Percentiles rank a stretch among this genome's conserved stretches.
phyloP scores from a whole-genome alignment of 345 rosid species.

The Arabis hirsuta region DNA sequence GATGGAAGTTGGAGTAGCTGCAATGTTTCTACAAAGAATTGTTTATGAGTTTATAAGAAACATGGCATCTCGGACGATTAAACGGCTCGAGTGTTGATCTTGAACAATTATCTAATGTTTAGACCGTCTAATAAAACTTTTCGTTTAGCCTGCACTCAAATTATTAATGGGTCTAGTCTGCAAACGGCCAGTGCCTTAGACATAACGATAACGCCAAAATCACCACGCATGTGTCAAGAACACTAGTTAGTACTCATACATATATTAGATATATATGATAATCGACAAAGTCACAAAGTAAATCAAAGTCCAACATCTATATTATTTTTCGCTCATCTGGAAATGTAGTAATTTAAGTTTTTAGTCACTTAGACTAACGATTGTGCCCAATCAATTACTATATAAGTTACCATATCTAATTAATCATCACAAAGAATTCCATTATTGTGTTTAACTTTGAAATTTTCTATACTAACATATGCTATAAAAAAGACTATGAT shows the following conservation, averaged over 20 bases:
- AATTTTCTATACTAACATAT: neutral
- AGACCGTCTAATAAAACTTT: too few relatives aligned
- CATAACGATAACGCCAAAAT: too few relatives aligned
- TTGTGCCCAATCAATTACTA: neutral
- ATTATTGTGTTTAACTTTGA: neutral
- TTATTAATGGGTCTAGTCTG: too few relatives aligned
- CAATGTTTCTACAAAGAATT: neutral
- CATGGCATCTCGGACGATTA: too few relatives aligned
- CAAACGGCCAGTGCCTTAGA: too few relatives aligned
- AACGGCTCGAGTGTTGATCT: too few relatives aligned
- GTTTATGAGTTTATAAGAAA: neutral
- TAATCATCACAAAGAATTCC: neutral
- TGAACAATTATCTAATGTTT: too few relatives aligned
- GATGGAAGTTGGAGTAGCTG: neutral
- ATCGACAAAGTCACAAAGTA: neutral
- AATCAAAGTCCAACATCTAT: neutral
- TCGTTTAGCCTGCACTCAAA: too few relatives aligned
- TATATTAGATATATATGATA: neutral
- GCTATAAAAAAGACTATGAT: neutral
- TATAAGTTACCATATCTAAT: neutral
- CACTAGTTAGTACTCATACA: neutral
- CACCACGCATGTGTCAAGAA: too few relatives aligned
- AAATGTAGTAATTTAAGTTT: neutral
- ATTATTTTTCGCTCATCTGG: neutral
- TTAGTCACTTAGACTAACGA: neutral